phyloP scores from a whole-genome alignment of 2,329 filamentous ascomycete species.

The Fusarium udum region DNA sequence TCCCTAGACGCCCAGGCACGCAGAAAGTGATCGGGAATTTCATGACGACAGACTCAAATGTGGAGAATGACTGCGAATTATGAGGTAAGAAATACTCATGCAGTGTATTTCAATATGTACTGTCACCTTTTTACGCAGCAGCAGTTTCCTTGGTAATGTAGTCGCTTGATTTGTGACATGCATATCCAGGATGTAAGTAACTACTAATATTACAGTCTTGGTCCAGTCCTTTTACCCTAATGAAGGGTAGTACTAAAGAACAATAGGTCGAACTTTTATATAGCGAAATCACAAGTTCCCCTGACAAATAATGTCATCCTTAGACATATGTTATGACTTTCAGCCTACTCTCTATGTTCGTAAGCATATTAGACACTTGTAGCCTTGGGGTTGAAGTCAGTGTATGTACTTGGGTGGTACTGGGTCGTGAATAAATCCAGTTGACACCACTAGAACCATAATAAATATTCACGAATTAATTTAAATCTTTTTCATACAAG shows the following conservation, averaged over 20 bases:
- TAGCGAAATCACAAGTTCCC: background rate
- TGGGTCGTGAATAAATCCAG: background rate
- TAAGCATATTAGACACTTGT: no score
- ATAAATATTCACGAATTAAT: background rate
- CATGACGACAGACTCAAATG: conserved; percentile 14
- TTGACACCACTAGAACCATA: background rate
- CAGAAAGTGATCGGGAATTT: conserved; percentile 1
- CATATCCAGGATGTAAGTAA: background rate
- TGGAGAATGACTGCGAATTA: conserved; percentile 19
- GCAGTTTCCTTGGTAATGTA: background rate
- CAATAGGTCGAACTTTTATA: background rate
- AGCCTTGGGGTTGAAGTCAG: background rate
- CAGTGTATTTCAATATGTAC: background rate
- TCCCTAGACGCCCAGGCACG: background rate
- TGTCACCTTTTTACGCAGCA: background rate
- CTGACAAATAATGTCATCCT: background rate
- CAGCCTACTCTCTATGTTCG: no score
- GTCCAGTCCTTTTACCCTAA: background rate
- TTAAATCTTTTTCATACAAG: background rate
- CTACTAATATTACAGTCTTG: background rate
- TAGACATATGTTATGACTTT: background rate
- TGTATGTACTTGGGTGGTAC: background rate
- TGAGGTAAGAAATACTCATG: background rate
- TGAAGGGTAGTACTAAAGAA: background rate
- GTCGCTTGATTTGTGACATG: background rate